Evolutionary conservation across 2,329 filamentous ascomycete genomes (phyloP), one percentile per base, ranked within the genome.

Genomic region (Xylaria hypoxylon): DNA sequence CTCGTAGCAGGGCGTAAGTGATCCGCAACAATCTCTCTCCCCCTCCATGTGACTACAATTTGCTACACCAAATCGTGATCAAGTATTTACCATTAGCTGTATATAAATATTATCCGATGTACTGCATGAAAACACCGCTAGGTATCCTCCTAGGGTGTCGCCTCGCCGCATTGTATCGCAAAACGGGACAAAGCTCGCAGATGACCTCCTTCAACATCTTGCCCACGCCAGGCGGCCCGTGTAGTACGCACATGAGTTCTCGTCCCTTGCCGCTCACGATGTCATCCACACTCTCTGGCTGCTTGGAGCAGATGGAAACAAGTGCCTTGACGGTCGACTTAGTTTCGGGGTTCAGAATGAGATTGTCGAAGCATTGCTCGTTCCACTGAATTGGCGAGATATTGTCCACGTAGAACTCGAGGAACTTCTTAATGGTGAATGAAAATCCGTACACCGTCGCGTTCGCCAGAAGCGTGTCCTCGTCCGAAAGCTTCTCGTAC

Each of bases 191-290:
- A n/a, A n/a, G n/a, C n/a, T n/a, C n/a, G n/a, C n/a, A n/a, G n/a
- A n/a, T n/a, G n/a, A n/a, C n/a, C n/a, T 78, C 80, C 1, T 79
- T 81, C 17, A 81, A 69, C 1, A 72, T 73, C 60, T 75, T 85
- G 26, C 83, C 83, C 0, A 81, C 83, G 3, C 83, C 83, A 0
- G 81, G 81, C 0, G 81, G 81, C 0, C 83, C 82, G 8, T 79
- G 81, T 4, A 85, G 76, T 1, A 85, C 77, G 51, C 82, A 78
- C 48, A 85, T 79, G 19, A 85, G 76, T 3, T 82, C 82, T 56
- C 81, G 62, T 1, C 69, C 71, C 62, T 73, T 74, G 5, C 70
- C 69, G 15, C 65, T 70, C 1, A 73, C 62, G 13, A 71, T 72
- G 47, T 73, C 70, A 11, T 71, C 68, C 28, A 73, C 68, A 3